Conservation (phyloP, 2,329 filamentous ascomycete species). For the Neofusicoccum sp. region DNA sequence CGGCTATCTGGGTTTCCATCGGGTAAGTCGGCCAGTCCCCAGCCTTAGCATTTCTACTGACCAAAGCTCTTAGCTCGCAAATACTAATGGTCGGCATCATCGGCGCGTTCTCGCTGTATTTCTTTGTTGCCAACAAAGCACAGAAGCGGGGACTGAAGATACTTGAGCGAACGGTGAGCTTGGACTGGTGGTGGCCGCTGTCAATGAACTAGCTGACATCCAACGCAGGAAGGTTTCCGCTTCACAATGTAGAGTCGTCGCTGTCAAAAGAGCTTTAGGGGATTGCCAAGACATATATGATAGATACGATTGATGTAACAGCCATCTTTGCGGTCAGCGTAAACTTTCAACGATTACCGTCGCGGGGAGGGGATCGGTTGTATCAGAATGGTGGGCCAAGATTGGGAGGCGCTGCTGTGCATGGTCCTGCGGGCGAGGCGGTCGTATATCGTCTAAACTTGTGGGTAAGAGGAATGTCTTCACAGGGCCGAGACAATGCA, state of each 20-base stretch:
- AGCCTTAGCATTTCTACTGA: neutral
- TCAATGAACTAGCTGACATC: too few species aligned
- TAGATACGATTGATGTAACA: neutral
- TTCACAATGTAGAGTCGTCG: constrained; percentile 40
- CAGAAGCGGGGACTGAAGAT: constrained; percentile 48
- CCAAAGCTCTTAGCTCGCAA: constrained; percentile 46
- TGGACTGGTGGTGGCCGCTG: too few species aligned
- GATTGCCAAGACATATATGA: neutral
- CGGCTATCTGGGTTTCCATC: constrained; percentile 67
- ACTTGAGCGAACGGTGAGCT: constrained; percentile 48
- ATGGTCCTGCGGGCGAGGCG: too few species aligned
- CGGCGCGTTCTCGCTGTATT: constrained; percentile 52
- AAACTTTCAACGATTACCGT: too few species aligned
- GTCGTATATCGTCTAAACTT: too few species aligned
- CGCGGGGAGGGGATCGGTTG: too few species aligned
- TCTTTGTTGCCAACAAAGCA: constrained; percentile 51
- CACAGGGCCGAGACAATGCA: too few species aligned
- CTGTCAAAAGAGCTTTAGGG: neutral
- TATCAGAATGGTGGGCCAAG: too few species aligned
- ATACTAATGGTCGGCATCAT: constrained; percentile 58
- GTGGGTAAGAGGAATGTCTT: too few species aligned
- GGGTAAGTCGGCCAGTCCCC: constrained; percentile 37
- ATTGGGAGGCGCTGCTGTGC: too few species aligned
- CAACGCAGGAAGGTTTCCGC: constrained; percentile 41
- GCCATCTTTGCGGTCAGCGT: too few species aligned